phyloP scores from a whole-genome alignment of 768 basidiomycete genomes.

The Termitomyces sp. region DNA sequence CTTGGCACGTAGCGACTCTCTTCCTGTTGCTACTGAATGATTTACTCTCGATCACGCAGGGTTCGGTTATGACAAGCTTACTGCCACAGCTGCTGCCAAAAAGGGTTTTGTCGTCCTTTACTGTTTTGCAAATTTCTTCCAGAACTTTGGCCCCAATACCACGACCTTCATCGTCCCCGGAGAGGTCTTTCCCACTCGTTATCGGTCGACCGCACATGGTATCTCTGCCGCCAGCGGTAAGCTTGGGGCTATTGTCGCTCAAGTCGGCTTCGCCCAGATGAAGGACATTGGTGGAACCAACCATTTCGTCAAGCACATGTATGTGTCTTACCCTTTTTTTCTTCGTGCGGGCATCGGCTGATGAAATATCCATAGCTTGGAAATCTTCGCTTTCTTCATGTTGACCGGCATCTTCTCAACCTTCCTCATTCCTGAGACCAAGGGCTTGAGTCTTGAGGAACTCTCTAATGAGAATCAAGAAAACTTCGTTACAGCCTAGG shows the following conservation, averaged over 20 bases:
- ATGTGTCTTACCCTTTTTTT: constrained; percentile 20
- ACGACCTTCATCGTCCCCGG: constrained; percentile 82
- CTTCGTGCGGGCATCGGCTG: not conserved
- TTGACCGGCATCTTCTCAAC: constrained; percentile 81
- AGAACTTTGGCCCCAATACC: constrained; percentile 81
- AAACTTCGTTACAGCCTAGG: constrained; percentile 39
- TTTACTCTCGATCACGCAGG: constrained; percentile 31
- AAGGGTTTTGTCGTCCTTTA: constrained; percentile 79
- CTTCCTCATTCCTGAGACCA: constrained; percentile 77
- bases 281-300: constrained; percentile 64
- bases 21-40: not conserved
- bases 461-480: constrained; percentile 70
- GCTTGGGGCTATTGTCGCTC: constrained; percentile 76
- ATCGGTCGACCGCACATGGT: constrained; percentile 81
- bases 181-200: constrained; percentile 85
- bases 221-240: constrained; percentile 83
- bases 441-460: constrained; percentile 57
- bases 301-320: constrained; percentile 66
- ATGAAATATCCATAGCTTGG: constrained; percentile 37
- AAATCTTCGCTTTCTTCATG: constrained; percentile 87
- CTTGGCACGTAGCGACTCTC: constrained; percentile 47
- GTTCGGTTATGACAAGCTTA: constrained; percentile 61
- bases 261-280: constrained; percentile 69
- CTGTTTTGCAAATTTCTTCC: constrained; percentile 86
- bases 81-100: constrained; percentile 28